Base-by-base conservation (phyloP, 2,329 filamentous ascomycete genomes). In the Aspergillus hiratsukae region DNA sequence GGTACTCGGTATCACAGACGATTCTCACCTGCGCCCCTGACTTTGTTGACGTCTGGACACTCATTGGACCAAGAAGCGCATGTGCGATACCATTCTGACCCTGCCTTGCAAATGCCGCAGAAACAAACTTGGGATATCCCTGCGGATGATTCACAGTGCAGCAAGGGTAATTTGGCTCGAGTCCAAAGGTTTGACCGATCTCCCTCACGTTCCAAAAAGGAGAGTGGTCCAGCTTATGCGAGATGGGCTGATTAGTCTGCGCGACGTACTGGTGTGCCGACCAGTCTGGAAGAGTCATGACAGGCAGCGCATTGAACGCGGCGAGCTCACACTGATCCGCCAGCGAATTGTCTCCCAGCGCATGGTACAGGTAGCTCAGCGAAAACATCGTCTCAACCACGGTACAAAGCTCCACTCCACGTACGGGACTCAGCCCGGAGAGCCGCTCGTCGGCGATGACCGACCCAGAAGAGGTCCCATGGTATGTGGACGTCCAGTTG, bases 121-220 rank as follows among this genome's bases (percentile, higher is more conserved):
- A 75, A 1, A 81, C 64, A 55, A 81, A 83, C 60, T 84, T 84
- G 0, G 83, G 81, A 58, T 79, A 82, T 8, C 79, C 83, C 61
- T 84, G 81, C 1, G 77, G 78, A 60, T 84, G 80, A 56, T 85
- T 85, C 57, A 85, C 82, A 1, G 81, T 83, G 61, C 82, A 85
- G 67, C 82, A 85, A 1, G 73, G 73, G 55, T 72, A 83, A 35
- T 81, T 75, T 2, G 79, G 79, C 55, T 82, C 80, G 14, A 83
- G 69, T 1, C 80, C 81, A 62, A 80, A 84, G 0, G 78, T 79
- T 41, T 79, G 75, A 2, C 76, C 76, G 28, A 67, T 65, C 4
- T 65, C 68, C 50, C 78, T 76, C 25, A 79, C 76, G 53, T 82
- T 81, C 54, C 71, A 82, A 65, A 81, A 83, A 0, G 76, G 79